These are phyloP conservation scores for Trichoderma koningii DNA, from an alignment of 2,329 filamentous ascomycete species.

Conservation along the genomic window DNA sequence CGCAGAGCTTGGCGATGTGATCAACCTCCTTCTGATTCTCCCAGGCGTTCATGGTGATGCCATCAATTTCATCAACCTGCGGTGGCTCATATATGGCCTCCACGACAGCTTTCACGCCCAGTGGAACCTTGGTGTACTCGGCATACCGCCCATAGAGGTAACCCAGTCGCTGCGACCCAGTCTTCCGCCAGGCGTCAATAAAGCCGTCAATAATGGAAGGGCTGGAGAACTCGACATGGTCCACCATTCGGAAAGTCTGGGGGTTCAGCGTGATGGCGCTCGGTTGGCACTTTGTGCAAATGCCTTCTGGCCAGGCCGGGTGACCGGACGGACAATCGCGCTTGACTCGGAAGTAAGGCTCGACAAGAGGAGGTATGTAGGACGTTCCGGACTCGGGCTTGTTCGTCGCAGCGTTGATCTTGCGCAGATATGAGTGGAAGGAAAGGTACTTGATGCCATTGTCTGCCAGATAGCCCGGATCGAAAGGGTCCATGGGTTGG, in stretches of 20 bases:
- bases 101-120: conserved; percentile 92
- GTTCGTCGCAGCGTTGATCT: conserved; percentile 95
- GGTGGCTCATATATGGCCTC: conserved; percentile 97
- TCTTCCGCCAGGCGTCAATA: conserved; percentile 87
- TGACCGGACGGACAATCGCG: conserved; percentile 91
- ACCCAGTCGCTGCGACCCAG: conserved; percentile 80
- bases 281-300: conserved; percentile 97
- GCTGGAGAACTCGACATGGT: conserved; percentile 94
- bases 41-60: conserved; percentile 83
- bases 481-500: conserved; percentile 93
- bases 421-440: conserved; percentile 91
- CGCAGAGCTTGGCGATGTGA: conserved; percentile 77
- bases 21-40: conserved; percentile 81
- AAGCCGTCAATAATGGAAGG: conserved; percentile 84
- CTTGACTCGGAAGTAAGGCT: conserved; percentile 89
- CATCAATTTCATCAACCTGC: conserved; percentile 85
- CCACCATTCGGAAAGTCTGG: conserved; percentile 93
- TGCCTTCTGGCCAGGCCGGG: conserved; percentile 90
- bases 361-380: conserved; percentile 91
- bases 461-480: conserved; percentile 82
- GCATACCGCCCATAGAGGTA: conserved; percentile 90
- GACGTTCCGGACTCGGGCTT: conserved; percentile 91
- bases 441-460: conserved; percentile 99
- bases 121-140: conserved; percentile 87
- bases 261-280: conserved; percentile 95